Conservation (phyloP, 2,329 filamentous ascomycete species). For the Nannizziopsis barbatae region DNA sequence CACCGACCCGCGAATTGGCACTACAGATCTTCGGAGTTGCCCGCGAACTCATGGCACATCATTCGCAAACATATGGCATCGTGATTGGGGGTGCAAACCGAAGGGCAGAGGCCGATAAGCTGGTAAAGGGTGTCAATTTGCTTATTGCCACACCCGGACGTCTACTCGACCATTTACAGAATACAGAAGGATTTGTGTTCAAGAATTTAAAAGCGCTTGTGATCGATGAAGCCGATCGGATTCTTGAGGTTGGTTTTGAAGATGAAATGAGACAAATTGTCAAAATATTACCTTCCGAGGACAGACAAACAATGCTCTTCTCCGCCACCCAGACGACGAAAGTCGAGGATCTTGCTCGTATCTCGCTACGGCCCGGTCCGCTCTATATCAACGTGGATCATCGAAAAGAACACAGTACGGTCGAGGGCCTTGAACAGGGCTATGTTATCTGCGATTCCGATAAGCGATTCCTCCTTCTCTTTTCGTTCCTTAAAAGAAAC, state of each 20-base stretch:
- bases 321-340: slow-evolving; percentile 97
- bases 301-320: slow-evolving; percentile 95
- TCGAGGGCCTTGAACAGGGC: slow-evolving; percentile 87
- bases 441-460: slow-evolving; percentile 91
- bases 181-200: slow-evolving; percentile 78
- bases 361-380: slow-evolving; percentile 81
- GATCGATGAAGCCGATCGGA: slow-evolving; percentile 94
- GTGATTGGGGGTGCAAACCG: slow-evolving; percentile 92
- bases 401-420: slow-evolving; percentile 77
- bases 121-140: slow-evolving; percentile 86
- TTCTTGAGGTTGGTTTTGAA: slow-evolving; percentile 94
- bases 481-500: slow-evolving; percentile 86
- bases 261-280: slow-evolving; percentile 97
- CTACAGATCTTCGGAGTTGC: slow-evolving; percentile 95
- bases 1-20: slow-evolving; percentile 84
- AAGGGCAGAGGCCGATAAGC: slow-evolving; percentile 83
- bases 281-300: slow-evolving; percentile 78
- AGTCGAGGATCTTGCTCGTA: slow-evolving; percentile 89
- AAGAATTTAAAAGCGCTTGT: slow-evolving; percentile 87
- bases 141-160: slow-evolving; percentile 88
- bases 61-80: slow-evolving; percentile 92
- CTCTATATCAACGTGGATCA: slow-evolving; percentile 97
- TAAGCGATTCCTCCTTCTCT: slow-evolving; percentile 84
- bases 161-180: slow-evolving; percentile 85
- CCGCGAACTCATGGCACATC: slow-evolving; percentile 79